Conservation (phyloP, 2,329 filamentous ascomycete genomes). For the Monilinia fructigena region DNA sequence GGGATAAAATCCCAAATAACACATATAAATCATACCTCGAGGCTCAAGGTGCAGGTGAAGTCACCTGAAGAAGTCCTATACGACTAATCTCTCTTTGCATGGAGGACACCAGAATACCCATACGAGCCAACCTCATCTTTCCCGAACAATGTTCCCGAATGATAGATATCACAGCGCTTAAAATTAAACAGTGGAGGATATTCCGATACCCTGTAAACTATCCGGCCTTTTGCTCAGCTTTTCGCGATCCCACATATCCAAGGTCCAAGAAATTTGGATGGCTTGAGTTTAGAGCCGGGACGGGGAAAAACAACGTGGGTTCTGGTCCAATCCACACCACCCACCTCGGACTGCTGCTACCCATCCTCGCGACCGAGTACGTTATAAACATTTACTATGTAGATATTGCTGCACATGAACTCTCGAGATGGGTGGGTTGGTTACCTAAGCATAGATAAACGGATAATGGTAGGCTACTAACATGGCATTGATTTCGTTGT, state of each 20-base stretch:
- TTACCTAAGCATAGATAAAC: background rate
- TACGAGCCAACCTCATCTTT: too few relatives aligned
- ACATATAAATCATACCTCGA: background rate
- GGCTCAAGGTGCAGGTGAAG: background rate
- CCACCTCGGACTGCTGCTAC: background rate
- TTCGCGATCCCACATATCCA: conserved; percentile 1
- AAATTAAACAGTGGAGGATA: background rate
- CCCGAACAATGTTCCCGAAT: too few relatives aligned
- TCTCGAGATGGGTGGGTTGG: background rate
- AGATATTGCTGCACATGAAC: background rate
- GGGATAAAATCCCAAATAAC: background rate
- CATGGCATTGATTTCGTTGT: background rate
- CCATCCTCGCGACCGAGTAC: background rate
- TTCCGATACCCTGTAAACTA: background rate
- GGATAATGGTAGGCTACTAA: background rate
- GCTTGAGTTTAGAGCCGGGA: background rate
- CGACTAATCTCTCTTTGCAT: too few relatives aligned
- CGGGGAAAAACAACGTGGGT: background rate
- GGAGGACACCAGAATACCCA: too few relatives aligned
- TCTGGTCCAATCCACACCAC: conserved; percentile 1
- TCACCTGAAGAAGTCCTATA: background rate
- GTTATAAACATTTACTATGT: background rate
- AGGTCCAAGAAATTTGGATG: background rate
- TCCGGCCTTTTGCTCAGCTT: background rate
- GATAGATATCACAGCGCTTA: background rate